A percentile compares a stretch with the other conserved stretches of the same genome.
Evolutionary conservation across 2,329 filamentous ascomycete species (phyloP).

Genomic region (Phyllosticta ampelicida): DNA sequence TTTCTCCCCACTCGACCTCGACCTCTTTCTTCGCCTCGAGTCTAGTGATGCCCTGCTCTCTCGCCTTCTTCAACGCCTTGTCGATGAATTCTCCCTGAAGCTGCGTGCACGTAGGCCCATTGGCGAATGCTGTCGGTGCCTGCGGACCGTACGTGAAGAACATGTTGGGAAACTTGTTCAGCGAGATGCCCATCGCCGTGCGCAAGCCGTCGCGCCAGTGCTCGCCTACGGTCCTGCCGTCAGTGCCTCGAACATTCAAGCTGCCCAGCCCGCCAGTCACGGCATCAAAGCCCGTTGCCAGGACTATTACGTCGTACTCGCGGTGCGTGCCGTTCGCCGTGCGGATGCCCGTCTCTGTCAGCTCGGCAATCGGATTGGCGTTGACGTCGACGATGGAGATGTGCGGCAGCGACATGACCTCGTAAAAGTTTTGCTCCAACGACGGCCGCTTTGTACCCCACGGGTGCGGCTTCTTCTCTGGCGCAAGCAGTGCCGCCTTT

Average conservation of each 20-base stretch:
- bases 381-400: slow-evolving; percentile 37
- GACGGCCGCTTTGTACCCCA: slow-evolving; percentile 35
- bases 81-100: slow-evolving; percentile 37
- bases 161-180: slow-evolving; percentile 23
- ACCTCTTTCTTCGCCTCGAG: slow-evolving; percentile 32
- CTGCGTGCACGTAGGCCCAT: slow-evolving; percentile 36
- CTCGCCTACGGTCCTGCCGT: background rate
- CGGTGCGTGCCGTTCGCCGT: slow-evolving; percentile 39
- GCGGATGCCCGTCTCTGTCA: slow-evolving; percentile 41
- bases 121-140: slow-evolving; percentile 36
- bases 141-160: slow-evolving; percentile 38
- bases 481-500: slow-evolving; percentile 43
- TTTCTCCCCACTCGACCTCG: slow-evolving; percentile 32
- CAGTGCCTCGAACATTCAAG: background rate
- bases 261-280: slow-evolving; percentile 19
- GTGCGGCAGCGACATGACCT: slow-evolving; percentile 32
- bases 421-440: slow-evolving; percentile 27
- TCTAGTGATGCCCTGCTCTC: slow-evolving; percentile 27
- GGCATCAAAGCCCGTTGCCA: slow-evolving; percentile 34
- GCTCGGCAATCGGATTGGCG: slow-evolving; percentile 29
- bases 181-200: slow-evolving; percentile 15
- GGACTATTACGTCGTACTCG: slow-evolving; percentile 44
- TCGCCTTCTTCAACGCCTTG: slow-evolving; percentile 29
- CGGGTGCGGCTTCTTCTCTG: slow-evolving; percentile 34
- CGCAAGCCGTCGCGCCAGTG: background rate